Evolutionary conservation across 768 basidiomycete species (phyloP).

Genomic region (Saitozyma sp.): DNA sequence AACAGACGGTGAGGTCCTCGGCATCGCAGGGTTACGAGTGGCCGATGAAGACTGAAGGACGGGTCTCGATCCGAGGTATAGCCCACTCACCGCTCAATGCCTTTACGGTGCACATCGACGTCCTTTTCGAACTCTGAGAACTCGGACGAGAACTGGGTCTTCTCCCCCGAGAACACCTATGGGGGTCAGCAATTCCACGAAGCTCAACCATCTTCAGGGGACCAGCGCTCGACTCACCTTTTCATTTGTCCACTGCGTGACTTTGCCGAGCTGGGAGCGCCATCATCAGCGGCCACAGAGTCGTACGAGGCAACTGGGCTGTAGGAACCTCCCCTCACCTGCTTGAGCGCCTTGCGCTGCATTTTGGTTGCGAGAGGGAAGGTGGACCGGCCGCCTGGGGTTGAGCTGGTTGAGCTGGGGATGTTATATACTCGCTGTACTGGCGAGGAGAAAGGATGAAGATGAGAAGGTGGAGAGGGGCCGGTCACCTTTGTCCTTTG

Average conservation of each 20-base stretch:
- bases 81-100: conserved; percentile 65
- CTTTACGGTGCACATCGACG: conserved; percentile 74
- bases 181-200: not conserved
- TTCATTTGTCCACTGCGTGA: conserved; percentile 49
- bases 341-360: conserved; percentile 44
- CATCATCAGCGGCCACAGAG: not conserved
- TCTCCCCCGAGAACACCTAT: conserved; percentile 76
- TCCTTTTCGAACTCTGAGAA: conserved; percentile 79
- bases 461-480: not conserved
- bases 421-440: not conserved
- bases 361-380: conserved; percentile 16
- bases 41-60: no score
- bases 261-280: conserved; percentile 38
- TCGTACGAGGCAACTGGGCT: not conserved
- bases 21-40: no score
- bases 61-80: not conserved
- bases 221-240: conserved; percentile 24
- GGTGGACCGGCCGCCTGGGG: not conserved
- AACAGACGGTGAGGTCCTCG: no score
- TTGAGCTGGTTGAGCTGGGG: not conserved
- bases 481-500: not conserved
- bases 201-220: not conserved
- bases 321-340: conserved; percentile 18
- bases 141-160: conserved; percentile 73
- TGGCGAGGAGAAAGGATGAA: conserved; percentile 4